Percentiles rank a stretch among this genome's conserved stretches.
These are phyloP conservation scores for Eremomyces bilateralis DNA, from an alignment of 495 filamentous ascomycete genomes.

Conservation along the genomic window DNA sequence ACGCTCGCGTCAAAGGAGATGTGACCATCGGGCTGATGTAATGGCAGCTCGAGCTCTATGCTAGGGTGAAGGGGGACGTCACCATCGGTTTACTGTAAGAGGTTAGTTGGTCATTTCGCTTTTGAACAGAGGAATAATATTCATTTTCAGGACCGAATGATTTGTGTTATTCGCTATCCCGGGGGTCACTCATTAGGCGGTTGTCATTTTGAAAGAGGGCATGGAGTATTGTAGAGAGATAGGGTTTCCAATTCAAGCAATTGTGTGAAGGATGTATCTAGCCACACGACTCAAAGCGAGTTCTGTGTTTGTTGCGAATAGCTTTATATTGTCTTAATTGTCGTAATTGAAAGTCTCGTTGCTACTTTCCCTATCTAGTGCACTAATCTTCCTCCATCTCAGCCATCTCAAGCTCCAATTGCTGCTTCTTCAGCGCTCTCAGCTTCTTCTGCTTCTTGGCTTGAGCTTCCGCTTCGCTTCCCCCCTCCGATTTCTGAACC, in stretches of 20 bases:
- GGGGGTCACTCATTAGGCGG: too few relatives aligned
- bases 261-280: too few relatives aligned
- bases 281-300: too few relatives aligned
- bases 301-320: too few relatives aligned
- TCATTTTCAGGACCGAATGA: too few relatives aligned
- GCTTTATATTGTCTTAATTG: too few relatives aligned
- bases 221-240: too few relatives aligned
- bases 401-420: slow-evolving; percentile 7
- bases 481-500: not conserved
- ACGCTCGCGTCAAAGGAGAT: slow-evolving; percentile 11
- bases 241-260: not conserved
- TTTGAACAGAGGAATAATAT: slow-evolving; percentile 4
- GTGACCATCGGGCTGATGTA: slow-evolving; percentile 12
- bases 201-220: too few relatives aligned
- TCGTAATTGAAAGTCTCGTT: too few relatives aligned
- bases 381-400: too few relatives aligned
- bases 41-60: slow-evolving; percentile 5
- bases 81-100: slow-evolving; percentile 12
- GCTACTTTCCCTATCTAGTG: too few relatives aligned
- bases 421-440: slow-evolving; percentile 5
- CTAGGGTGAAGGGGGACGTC: slow-evolving; percentile 10
- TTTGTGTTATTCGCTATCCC: too few relatives aligned
- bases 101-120: slow-evolving; percentile 3
- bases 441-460: slow-evolving; percentile 6
- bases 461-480: slow-evolving; percentile 2